phyloP scores from a whole-genome alignment of 441 rosid species.

The Pelargonium fulgidum region DNA sequence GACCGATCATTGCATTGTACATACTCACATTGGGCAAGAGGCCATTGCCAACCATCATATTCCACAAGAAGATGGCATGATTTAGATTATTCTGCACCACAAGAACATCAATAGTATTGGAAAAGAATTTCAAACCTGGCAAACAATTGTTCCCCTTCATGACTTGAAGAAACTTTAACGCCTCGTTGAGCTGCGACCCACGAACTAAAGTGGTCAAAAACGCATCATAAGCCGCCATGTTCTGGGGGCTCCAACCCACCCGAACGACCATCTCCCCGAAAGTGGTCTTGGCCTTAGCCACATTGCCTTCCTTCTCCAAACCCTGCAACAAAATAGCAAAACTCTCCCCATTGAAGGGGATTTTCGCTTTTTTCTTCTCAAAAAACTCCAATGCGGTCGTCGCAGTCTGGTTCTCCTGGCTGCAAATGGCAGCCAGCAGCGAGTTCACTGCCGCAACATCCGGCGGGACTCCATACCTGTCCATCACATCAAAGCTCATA shows the following conservation, averaged over 20 bases:
- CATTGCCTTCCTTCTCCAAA: slow-evolving; percentile 51
- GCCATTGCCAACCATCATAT: slow-evolving; percentile 36
- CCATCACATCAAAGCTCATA: slow-evolving; percentile 55
- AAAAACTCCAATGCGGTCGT: slow-evolving; percentile 36
- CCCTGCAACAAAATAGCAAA: slow-evolving; percentile 51
- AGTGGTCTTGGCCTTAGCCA: slow-evolving; percentile 34
- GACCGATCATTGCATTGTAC: slow-evolving; percentile 43
- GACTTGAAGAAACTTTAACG: slow-evolving; percentile 37
- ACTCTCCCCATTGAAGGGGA: slow-evolving; percentile 41
- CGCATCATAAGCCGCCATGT: slow-evolving; percentile 33
- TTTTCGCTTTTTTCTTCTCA: slow-evolving; percentile 31
- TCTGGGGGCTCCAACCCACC: slow-evolving; percentile 37
- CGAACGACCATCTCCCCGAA: slow-evolving; percentile 42
- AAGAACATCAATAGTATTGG: slow-evolving; percentile 41
- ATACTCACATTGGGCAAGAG: slow-evolving; percentile 39
- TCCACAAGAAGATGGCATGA: slow-evolving; percentile 33
- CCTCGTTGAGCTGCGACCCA: slow-evolving; percentile 29
- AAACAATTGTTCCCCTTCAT: slow-evolving; percentile 45
- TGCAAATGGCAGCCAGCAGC: slow-evolving; percentile 42
- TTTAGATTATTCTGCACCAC: slow-evolving; percentile 31
- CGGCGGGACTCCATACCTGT: slow-evolving; percentile 33
- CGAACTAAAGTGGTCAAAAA: slow-evolving; percentile 37
- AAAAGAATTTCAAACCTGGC: slow-evolving; percentile 46
- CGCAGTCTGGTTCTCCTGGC: slow-evolving; percentile 29
- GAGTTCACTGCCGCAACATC: slow-evolving; percentile 47